Percentiles rank a stretch among this genome's conserved stretches.
These are phyloP conservation scores for Ogataea sp. DNA, from an alignment of 805 yeast species.

Conservation along the genomic window DNA sequence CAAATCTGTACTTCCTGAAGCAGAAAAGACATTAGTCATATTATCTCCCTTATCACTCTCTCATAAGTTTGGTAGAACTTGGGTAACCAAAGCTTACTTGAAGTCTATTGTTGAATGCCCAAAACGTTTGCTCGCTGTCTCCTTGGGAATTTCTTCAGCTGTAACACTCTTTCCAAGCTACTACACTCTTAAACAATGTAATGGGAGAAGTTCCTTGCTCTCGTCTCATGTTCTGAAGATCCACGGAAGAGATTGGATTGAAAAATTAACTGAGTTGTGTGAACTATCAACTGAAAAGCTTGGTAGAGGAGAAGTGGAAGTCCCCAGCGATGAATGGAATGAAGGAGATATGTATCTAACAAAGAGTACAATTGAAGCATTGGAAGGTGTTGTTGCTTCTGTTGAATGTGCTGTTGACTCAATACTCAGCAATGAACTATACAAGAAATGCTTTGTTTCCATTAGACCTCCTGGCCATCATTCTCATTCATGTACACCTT, in stretches of 20 bases:
- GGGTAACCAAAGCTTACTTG: constrained; percentile 65
- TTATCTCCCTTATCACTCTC: constrained; percentile 63
- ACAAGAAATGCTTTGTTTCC: constrained; percentile 51
- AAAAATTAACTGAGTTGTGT: constrained; percentile 49
- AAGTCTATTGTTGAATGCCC: constrained; percentile 78
- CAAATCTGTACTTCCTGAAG: constrained; percentile 20
- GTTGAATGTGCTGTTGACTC: constrained; percentile 63
- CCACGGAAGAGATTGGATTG: constrained; percentile 73
- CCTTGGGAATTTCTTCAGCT: constrained; percentile 76
- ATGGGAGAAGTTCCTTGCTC: constrained; percentile 38
- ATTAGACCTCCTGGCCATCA: constrained; percentile 87
- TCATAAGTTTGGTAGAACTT: constrained; percentile 65
- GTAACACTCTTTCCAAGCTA: constrained; percentile 57
- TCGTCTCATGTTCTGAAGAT: constrained; percentile 57
- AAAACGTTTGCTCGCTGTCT: constrained; percentile 65
- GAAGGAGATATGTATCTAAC: constrained; percentile 74
- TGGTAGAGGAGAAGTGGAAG: constrained; percentile 50
- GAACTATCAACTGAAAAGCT: constrained; percentile 48
- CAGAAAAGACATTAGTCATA: constrained; percentile 47
- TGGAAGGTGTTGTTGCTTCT: constrained; percentile 73
- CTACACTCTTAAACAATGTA: constrained; percentile 40
- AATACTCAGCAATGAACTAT: constrained; percentile 27
- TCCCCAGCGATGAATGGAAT: constrained; percentile 80
- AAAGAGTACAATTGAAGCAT: constrained; percentile 56
- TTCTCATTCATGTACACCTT: constrained; percentile 74